Conservation (phyloP, 495 filamentous ascomycete genomes). For the Pyronema domesticum region DNA sequence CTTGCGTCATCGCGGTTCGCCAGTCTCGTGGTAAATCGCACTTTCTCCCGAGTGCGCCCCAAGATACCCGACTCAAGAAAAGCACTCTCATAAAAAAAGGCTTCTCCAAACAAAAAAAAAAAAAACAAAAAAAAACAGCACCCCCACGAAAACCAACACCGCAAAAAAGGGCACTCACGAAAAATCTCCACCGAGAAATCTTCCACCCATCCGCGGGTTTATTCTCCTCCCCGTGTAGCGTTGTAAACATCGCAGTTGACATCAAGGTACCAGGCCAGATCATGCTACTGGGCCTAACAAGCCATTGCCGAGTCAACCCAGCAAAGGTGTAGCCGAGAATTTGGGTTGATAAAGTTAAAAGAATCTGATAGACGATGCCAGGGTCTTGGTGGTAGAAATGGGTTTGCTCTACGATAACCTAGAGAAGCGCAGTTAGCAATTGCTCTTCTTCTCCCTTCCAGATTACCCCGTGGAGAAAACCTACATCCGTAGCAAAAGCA, state of each 20-base stretch:
- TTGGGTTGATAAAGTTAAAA: conserved; percentile 69
- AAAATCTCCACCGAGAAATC: conserved; percentile 68
- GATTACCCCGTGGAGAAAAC: conserved; percentile 7
- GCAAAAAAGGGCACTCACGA: conserved; percentile 31
- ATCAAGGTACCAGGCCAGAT: conserved; percentile 82
- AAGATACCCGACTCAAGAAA: too few species aligned
- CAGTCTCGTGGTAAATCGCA: too few species aligned
- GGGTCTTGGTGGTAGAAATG: conserved; percentile 71
- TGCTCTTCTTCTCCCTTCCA: not conserved
- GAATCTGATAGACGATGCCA: conserved; percentile 54
- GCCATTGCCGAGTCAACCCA: conserved; percentile 53
- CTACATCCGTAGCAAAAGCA: conserved; percentile 60
- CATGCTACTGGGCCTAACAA: conserved; percentile 77
- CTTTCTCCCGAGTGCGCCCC: too few species aligned
- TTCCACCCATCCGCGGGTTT: conserved; percentile 65
- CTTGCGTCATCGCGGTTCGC: too few species aligned
- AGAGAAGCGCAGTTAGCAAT: not conserved
- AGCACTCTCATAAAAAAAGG: not conserved
- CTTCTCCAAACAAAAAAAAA: not conserved
- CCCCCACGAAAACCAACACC: too few species aligned
- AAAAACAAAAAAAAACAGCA: not conserved
- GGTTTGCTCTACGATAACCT: conserved; percentile 71
- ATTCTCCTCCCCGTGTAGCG: conserved; percentile 70
- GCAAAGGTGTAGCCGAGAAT: conserved; percentile 73
- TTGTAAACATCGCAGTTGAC: conserved; percentile 71